Conservation (phyloP, 352 stramenopile genomes). For the Phytophthora tubulina region DNA sequence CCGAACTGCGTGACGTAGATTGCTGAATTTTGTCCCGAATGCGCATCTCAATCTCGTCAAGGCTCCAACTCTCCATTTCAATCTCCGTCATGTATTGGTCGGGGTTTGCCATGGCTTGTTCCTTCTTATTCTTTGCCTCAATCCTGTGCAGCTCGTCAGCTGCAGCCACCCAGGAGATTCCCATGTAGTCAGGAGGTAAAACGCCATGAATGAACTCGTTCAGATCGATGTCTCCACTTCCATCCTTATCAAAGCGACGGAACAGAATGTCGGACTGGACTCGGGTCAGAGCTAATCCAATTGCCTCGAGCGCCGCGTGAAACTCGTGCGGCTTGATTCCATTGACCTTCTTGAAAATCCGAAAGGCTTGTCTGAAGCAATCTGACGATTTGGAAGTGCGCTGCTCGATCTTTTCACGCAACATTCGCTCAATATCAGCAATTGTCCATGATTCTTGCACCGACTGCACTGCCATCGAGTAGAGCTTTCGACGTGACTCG, state of each 20-base stretch:
- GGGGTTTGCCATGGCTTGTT: conserved; percentile 49
- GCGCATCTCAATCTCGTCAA: conserved; percentile 81
- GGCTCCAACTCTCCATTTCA: conserved; percentile 78
- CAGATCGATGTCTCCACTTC: conserved; percentile 82
- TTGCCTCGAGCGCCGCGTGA: conserved; percentile 61
- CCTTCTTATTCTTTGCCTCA: conserved; percentile 64
- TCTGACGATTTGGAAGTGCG: conserved; percentile 80
- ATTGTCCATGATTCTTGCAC: conserved; percentile 82
- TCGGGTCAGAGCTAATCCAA: conserved; percentile 65
- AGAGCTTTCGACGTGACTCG: conserved; percentile 53
- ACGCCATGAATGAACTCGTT: conserved; percentile 87
- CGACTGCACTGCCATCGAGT: conserved; percentile 75
- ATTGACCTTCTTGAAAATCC: conserved; percentile 88
- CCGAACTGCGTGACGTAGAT: conserved; percentile 77
- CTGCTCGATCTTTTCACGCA: conserved; percentile 87
- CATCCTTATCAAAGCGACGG: conserved; percentile 73
- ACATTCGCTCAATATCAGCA: conserved; percentile 80
- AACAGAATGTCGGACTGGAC: conserved; percentile 73
- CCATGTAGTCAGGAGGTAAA: conserved; percentile 77
- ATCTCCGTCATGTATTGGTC: conserved; percentile 83
- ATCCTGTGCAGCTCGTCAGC: conserved; percentile 78
- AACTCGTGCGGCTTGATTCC: conserved; percentile 83
- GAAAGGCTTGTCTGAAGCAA: conserved; percentile 83
- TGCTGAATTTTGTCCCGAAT: conserved; percentile 89
- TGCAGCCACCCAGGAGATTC: conserved; percentile 77